These are phyloP conservation scores for Amanita fuliginea DNA, from an alignment of 768 basidiomycete genomes.

Conservation along the genomic window DNA sequence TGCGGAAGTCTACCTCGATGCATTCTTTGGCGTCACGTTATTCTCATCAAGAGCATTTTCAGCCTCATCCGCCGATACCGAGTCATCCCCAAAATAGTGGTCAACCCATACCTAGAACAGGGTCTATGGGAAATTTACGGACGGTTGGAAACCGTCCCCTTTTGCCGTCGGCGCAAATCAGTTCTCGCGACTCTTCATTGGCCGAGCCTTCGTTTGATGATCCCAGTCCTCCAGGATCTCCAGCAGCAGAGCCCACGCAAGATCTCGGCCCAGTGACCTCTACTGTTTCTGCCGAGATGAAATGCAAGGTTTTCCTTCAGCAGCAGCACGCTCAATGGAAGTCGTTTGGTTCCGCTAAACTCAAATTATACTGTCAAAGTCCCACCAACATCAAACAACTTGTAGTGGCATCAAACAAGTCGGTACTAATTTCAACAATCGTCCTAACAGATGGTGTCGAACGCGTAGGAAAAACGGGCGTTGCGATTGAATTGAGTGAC, in stretches of 20 bases:
- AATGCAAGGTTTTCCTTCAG: constrained; percentile 95
- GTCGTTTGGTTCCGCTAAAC: constrained; percentile 75
- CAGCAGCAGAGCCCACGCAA: constrained; percentile 42
- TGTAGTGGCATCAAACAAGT: constrained; percentile 80
- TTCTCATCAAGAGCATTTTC: constrained; percentile 30
- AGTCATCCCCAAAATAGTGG: constrained; percentile 20
- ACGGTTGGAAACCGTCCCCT: constrained; percentile 39
- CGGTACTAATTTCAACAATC: constrained; percentile 87
- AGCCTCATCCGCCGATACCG: constrained; percentile 30
- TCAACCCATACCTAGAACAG: constrained; percentile 23
- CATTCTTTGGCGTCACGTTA: constrained; percentile 46
- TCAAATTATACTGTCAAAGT: constrained; percentile 77
- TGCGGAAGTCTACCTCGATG: constrained; percentile 46
- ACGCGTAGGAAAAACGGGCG: constrained; percentile 96
- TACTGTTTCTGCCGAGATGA: constrained; percentile 81
- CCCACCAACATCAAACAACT: constrained; percentile 93
- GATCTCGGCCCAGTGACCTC: constrained; percentile 64
- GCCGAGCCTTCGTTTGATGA: constrained; percentile 45
- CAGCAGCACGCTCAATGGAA: constrained; percentile 99
- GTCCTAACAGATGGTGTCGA: constrained; percentile 95
- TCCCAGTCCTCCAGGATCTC: constrained; percentile 80
- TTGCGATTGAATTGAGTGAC: constrained; percentile 93
- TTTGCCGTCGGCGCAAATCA: constrained; percentile 52
- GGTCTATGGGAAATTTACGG: constrained; percentile 26
- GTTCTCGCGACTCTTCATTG: constrained; percentile 40